Conservation (phyloP, 2,329 filamentous ascomycete genomes). For the Claviceps cyperi region DNA sequence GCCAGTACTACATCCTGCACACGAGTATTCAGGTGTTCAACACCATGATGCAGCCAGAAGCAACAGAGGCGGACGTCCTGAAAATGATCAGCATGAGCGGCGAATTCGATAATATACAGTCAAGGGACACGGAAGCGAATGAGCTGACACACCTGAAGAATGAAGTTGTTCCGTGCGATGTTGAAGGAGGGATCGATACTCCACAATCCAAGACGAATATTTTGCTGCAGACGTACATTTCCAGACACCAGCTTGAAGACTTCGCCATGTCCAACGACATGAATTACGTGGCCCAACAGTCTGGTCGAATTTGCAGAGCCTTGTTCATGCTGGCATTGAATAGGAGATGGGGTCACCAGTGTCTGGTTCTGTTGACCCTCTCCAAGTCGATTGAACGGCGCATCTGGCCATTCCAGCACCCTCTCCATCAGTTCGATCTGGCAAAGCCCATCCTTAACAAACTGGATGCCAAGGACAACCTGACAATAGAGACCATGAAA, state of each 20-base stretch:
- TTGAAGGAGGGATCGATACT: constrained; percentile 55
- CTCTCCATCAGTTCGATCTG: constrained; percentile 87
- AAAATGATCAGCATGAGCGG: constrained; percentile 97
- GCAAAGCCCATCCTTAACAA: constrained; percentile 71
- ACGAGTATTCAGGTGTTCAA: constrained; percentile 95
- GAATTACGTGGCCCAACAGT: constrained; percentile 90
- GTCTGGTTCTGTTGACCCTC: constrained; percentile 74
- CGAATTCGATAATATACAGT: constrained; percentile 95
- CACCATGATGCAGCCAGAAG: constrained; percentile 72
- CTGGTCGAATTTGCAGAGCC: constrained; percentile 83
- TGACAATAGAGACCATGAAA: constrained; percentile 68
- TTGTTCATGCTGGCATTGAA: constrained; percentile 97
- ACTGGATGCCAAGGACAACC: constrained; percentile 63
- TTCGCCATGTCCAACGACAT: constrained; percentile 87
- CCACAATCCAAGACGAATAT: constrained; percentile 93
- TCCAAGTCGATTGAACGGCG: constrained; percentile 96
- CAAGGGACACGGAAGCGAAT: constrained; percentile 75
- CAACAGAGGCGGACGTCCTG: constrained; percentile 81
- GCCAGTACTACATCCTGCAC: constrained; percentile 91
- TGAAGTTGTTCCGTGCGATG: constrained; percentile 60
- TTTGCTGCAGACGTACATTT: constrained; percentile 86
- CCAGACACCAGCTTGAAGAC: constrained; percentile 72
- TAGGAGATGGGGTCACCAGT: constrained; percentile 89
- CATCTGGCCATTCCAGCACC: constrained; percentile 90
- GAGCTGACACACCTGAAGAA: constrained; percentile 65